Conservation (phyloP, 208 protist species). For the Acanthamoeba lenticulata region DNA sequence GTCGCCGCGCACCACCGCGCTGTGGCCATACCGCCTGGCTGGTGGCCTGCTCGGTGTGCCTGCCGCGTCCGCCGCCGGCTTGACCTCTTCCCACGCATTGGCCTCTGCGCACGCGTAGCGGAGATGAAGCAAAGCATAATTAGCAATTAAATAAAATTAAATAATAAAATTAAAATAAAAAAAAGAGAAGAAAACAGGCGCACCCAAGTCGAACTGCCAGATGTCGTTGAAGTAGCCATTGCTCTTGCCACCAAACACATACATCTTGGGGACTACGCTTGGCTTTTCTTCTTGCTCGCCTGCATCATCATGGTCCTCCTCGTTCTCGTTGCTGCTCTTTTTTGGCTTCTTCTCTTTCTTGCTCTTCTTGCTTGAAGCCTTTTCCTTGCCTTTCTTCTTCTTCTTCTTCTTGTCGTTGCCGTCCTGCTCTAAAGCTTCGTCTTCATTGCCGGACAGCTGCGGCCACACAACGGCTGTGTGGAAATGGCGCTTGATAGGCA, state of each 20-base stretch:
- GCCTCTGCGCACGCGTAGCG: neutral
- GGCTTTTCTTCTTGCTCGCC: neutral
- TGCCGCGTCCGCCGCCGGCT: neutral
- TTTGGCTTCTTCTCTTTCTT: too few species aligned
- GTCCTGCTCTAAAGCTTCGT: too few species aligned
- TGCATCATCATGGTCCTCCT: neutral
- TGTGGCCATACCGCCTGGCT: slow-evolving; percentile 2
- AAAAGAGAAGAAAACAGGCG: neutral
- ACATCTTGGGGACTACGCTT: neutral
- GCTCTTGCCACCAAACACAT: slow-evolving; percentile 48
- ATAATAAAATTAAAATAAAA: too few species aligned
- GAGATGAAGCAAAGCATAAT: neutral
- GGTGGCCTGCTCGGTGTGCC: neutral
- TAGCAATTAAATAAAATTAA: neutral
- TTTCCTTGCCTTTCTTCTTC: neutral
- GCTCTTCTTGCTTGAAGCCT: too few species aligned
- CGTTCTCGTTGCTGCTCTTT: neutral
- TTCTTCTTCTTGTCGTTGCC: neutral
- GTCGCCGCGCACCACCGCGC: slow-evolving; percentile 3
- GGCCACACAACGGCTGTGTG: slow-evolving; percentile 27
- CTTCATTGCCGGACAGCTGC: neutral
- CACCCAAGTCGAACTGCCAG: neutral
- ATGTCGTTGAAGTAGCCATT: slow-evolving; percentile 56
- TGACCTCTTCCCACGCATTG: slow-evolving; percentile 13
- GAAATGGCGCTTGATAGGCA: slow-evolving; percentile 42